These are phyloP conservation scores for Toxicodendron radicans DNA, from an alignment of 345 rosid species.

Conservation along the genomic window DNA sequence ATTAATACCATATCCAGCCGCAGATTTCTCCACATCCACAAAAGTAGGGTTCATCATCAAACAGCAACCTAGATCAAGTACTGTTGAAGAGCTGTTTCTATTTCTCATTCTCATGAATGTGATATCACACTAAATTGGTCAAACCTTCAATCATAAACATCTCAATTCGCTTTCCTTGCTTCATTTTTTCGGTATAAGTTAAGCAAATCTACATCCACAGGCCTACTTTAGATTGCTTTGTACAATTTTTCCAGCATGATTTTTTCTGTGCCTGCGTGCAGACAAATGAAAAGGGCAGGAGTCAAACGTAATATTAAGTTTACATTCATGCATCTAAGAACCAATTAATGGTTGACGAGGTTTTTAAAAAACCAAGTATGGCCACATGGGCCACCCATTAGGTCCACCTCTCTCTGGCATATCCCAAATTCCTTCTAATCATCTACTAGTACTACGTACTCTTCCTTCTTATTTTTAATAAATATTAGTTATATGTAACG, in stretches of 20 bases:
- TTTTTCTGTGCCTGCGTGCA: background rate
- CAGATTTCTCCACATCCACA: no score
- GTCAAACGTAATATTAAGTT: background rate
- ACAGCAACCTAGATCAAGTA: no score
- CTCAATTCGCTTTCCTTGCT: background rate
- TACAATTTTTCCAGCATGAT: background rate
- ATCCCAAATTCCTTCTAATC: background rate
- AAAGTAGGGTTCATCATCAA: background rate
- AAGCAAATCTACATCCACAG: background rate
- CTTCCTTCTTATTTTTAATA: no score
- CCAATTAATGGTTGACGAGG: conserved; percentile 1
- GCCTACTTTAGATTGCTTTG: background rate
- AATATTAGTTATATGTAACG: no score
- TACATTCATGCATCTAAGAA: conserved; percentile 18
- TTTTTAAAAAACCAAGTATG: background rate
- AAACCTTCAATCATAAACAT: background rate
- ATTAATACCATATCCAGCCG: no score
- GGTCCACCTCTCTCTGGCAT: conserved; percentile 8
- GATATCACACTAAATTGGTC: no score
- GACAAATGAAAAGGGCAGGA: background rate
- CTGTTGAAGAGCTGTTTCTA: no score
- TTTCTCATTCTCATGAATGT: no score
- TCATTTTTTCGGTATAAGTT: background rate
- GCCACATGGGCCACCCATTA: background rate
- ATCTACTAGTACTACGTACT: background rate